Base-by-base conservation (phyloP, 2,329 filamentous ascomycete genomes). In the Epichloe coenophiala region DNA sequence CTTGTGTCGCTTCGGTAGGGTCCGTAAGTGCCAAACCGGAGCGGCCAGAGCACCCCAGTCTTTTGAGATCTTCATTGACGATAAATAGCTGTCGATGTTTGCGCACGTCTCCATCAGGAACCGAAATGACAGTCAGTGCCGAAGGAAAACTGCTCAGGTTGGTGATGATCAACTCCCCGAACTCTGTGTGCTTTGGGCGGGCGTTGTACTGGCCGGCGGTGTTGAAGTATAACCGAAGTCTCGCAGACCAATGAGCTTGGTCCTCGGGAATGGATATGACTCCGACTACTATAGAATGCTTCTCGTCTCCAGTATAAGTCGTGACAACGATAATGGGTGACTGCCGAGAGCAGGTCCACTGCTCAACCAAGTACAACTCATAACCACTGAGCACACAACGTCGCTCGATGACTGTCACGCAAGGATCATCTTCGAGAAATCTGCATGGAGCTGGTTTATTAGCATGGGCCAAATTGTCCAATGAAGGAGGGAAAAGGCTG, bases 141-240 rank as follows among this genome's bases (percentile, higher is more conserved):
- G 90, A 95, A 3, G 93, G 91, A 56, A 98, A 96, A 55, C 83
- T 85, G 67, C 86, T 91, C 33, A 97, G 72, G 63, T 96, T 96
- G 4, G 93, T 97, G 52, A 96, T 84, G 86, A 96, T 94, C 53
- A 97, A 70, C 54, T 85, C 84, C 5, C 93, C 93, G 13, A 94
- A 69, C 1, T 79, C 74, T 0, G 91, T 96, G 48, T 94, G 83
- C 63, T 87, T 88, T 36, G 83, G 81, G 41, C 88, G 78, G 1
- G 90, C 88, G 72, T 95, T 87, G 59, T 85, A 91, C 62, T 94
- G 82, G 51, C 86, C 82, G 48, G 95, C 78, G 1, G 88, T 87
- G 56, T 84, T 84, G 71, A 96, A 93, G 66, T 95, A 97, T 49
- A 89, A 72, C 48, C 83, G 80, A 54, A 97, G 68, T 54, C 84